Evolutionary conservation across 495 filamentous ascomycete genomes (phyloP), one percentile per base, ranked within the genome.

Genomic region (Mytilinidion resinicola): DNA sequence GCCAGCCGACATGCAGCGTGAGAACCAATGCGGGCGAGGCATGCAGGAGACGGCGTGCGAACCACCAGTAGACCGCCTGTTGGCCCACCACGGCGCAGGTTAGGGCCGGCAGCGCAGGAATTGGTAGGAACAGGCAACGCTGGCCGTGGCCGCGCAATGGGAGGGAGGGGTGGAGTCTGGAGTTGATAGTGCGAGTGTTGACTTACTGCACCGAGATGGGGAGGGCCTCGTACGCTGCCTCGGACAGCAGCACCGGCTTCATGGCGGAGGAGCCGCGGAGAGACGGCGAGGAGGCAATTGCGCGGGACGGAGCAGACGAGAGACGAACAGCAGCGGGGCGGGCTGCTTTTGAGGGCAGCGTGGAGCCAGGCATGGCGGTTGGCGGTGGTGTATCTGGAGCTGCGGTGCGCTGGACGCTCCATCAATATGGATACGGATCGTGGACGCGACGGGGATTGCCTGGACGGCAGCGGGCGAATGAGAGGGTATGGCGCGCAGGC

Each of bases 131-230:
- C 62, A 61, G 14, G 47, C 52, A 47, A 56, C 34, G 60, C 48
- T 57, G 14, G 37, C 17, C n/a, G 25, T 5, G n/a, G 20, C 34
- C 10, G 20, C 10, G 37, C 33, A 21, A 55, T 55, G 34, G 35
- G 50, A 19, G 14, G 19, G 30, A 53, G 20, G 59, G 59, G 59
- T 55, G 62, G 49, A 35, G 58, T 55, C 57, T 58, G 36, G 59
- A 46, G 39, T 50, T 12, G 19, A 37, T 20, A 53, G 52, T 41
- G 36, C 44, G 41, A 49, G 38, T 51, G 33, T 53, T 52, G n/a
- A 67, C 69, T 57, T 65, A 69, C 67, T 64, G 62, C 10, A 71
- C 59, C 20, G 65, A 52, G 41, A 46, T 25, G 5, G 69, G 65
- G 17, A 69, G 56, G 3, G 59, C 51, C 9, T 62, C 67, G 49